Percentiles rank a stretch among this genome's conserved stretches.
These are phyloP conservation scores for Pyrus communis DNA, from an alignment of 306 rosid species.

Conservation along the genomic window DNA sequence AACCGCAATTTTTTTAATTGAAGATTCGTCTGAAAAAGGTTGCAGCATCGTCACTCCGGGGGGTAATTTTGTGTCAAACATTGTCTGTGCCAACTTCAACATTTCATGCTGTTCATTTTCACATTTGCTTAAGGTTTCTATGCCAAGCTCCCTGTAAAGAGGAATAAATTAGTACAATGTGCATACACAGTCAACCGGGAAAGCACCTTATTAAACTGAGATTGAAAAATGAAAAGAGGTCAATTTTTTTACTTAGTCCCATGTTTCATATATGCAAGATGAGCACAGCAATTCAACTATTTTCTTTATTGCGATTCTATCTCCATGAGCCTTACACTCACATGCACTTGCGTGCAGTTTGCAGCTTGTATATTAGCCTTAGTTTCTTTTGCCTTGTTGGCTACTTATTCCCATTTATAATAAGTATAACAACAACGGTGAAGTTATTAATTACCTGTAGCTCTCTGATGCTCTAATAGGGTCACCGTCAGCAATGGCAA, in stretches of 20 bases:
- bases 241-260: neutral
- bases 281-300: neutral
- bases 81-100: slow-evolving; percentile 63
- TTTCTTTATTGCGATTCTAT: neutral
- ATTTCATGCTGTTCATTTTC: slow-evolving; percentile 68
- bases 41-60: slow-evolving; percentile 84
- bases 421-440: neutral
- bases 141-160: slow-evolving; percentile 76
- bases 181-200: neutral
- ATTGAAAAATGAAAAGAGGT: neutral
- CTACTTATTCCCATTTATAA: neutral
- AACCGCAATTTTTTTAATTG: slow-evolving; percentile 80
- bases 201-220: neutral
- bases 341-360: neutral
- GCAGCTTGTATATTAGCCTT: neutral
- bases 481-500: slow-evolving; percentile 79
- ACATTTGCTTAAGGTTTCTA: slow-evolving; percentile 60
- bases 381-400: slow-evolving; percentile 5
- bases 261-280: neutral
- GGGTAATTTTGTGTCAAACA: slow-evolving; percentile 95
- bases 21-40: slow-evolving; percentile 87
- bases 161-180: slow-evolving; percentile 8
- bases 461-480: slow-evolving; percentile 60
- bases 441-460: slow-evolving; percentile 53
- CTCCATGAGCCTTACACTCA: neutral